phyloP scores from a whole-genome alignment of 345 rosid genomes.

The Hibiscus trionum region DNA sequence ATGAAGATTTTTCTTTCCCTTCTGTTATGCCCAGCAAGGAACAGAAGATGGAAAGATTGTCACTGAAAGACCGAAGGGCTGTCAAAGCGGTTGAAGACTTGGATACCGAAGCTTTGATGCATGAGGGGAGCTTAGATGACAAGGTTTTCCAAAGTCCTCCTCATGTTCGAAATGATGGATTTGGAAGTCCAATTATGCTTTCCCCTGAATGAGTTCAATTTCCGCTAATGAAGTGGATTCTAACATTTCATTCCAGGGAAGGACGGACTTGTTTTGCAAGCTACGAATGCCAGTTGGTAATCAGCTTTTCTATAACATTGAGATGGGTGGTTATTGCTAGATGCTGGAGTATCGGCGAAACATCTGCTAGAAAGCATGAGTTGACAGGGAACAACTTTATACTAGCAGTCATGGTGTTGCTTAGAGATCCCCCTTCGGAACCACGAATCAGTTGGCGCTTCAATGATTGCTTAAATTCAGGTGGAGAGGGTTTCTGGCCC shows the following conservation, averaged over 20 bases:
- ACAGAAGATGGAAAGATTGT: slow-evolving; percentile 21
- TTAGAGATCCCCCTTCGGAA: neutral
- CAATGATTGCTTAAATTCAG: slow-evolving; percentile 64
- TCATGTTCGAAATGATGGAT: slow-evolving; percentile 45
- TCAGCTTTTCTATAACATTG: too few relatives aligned
- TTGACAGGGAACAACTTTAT: neutral
- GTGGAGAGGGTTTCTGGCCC: slow-evolving; percentile 37
- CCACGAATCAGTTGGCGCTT: slow-evolving; percentile 61
- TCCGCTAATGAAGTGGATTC: slow-evolving; percentile 40
- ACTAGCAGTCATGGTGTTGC: neutral
- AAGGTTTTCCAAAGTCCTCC: slow-evolving; percentile 37
- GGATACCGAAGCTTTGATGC: slow-evolving; percentile 64
- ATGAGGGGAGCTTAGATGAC: slow-evolving; percentile 51
- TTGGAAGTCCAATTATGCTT: slow-evolving; percentile 82
- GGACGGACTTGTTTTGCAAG: slow-evolving; percentile 43
- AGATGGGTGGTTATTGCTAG: too few relatives aligned
- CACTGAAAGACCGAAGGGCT: slow-evolving; percentile 38
- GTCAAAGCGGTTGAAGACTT: slow-evolving; percentile 53
- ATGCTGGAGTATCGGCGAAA: neutral
- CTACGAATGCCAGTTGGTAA: slow-evolving; percentile 22
- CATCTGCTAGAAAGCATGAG: neutral
- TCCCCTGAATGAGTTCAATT: slow-evolving; percentile 27
- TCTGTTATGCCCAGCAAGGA: slow-evolving; percentile 33
- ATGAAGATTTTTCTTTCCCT: slow-evolving; percentile 32
- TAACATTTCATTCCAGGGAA: slow-evolving; percentile 36